Base-by-base conservation (phyloP, 1,284 basidiomycete genomes). In the Irpex rosettiformis region DNA sequence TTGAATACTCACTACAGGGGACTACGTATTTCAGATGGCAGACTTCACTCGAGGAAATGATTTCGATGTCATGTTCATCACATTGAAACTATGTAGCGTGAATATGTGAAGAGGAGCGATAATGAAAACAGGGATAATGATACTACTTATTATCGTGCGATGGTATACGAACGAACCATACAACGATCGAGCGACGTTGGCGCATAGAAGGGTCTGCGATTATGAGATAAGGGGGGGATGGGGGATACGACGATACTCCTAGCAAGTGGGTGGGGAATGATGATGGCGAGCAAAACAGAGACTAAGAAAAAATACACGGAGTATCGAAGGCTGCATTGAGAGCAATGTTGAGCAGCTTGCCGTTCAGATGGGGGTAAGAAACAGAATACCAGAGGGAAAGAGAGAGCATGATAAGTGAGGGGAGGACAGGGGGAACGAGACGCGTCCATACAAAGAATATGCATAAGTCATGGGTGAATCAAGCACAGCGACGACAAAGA, bases 171-270 rank as follows among this genome's bases (percentile, higher is more conserved):
- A 37, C 33, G 16, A 8, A 37, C 33, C 33, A 37, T 16, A 37
- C 33, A 37, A 37, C 33, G 33, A 37, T 16, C 33, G 33, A 37
- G 33, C 33, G 16, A 37, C 33, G 10, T 45, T 45, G 18, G 21
- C 43, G 21, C 21, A 45, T 11, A 45, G 43, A 37, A 11, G 16
- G 16, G 33, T 16, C 16, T 37, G 33, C 33, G 33, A 37, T 37
- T 37, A 37, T 16, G 33, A 37, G 43, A 45, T 18, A 22, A 45
- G 2, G 43, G 43, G 43, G 18, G 48, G 27, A 57, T 63, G 43
- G 75, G 76, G 75, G 71, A 62, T 78, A 74, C 77, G 77, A 80
- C 79, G 73, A 71, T 78, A 73, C 77, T 77, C 78, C 73, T 70
- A 62, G 68, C 77, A 77, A 81, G 65, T 78, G 78, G 69, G 63